These are phyloP conservation scores for Canariomyces notabilis DNA, from an alignment of 2,329 filamentous ascomycete genomes.

Conservation along the genomic window DNA sequence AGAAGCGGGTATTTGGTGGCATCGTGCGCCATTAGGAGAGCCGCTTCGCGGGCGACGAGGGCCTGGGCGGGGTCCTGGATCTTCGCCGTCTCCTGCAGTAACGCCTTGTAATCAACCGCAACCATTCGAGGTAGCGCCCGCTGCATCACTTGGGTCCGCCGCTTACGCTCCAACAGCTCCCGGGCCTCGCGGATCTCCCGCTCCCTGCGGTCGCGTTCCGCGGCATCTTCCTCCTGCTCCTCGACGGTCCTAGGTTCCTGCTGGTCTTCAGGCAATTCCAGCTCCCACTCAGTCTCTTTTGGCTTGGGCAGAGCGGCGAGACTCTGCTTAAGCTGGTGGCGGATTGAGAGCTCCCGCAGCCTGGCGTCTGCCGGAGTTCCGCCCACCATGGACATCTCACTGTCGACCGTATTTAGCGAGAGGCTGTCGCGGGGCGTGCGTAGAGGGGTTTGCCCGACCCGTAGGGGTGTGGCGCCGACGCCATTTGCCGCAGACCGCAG, in stretches of 20 bases:
- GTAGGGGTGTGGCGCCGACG: slow-evolving; percentile 62
- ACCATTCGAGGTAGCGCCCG: slow-evolving; percentile 72
- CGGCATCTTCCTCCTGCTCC: slow-evolving; percentile 56
- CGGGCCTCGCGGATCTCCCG: slow-evolving; percentile 64
- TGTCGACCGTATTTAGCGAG: slow-evolving; percentile 69
- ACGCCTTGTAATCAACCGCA: slow-evolving; percentile 62
- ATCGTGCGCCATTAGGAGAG: slow-evolving; percentile 76
- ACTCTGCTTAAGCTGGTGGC: slow-evolving; percentile 62
- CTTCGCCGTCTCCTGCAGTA: slow-evolving; percentile 59
- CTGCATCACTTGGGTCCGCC: slow-evolving; percentile 90
- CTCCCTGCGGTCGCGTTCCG: slow-evolving; percentile 75
- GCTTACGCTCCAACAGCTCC: slow-evolving; percentile 67
- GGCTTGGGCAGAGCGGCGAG: slow-evolving; percentile 85
- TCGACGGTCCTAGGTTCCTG: slow-evolving; percentile 49
- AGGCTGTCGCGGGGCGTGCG: slow-evolving; percentile 86
- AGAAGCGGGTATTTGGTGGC: slow-evolving; percentile 68
- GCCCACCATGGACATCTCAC: slow-evolving; percentile 59
- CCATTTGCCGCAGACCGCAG: slow-evolving; percentile 61
- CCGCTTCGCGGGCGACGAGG: slow-evolving; percentile 71
- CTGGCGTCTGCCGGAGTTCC: slow-evolving; percentile 74
- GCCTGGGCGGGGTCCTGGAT: slow-evolving; percentile 60
- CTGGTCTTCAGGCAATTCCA: slow-evolving; percentile 83
- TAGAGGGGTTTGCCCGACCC: slow-evolving; percentile 75
- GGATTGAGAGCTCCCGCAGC: slow-evolving; percentile 62
- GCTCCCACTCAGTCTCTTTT: slow-evolving; percentile 89